phyloP scores from a whole-genome alignment of 1,139 yeast genomes.

The Protomyces gravidus region DNA sequence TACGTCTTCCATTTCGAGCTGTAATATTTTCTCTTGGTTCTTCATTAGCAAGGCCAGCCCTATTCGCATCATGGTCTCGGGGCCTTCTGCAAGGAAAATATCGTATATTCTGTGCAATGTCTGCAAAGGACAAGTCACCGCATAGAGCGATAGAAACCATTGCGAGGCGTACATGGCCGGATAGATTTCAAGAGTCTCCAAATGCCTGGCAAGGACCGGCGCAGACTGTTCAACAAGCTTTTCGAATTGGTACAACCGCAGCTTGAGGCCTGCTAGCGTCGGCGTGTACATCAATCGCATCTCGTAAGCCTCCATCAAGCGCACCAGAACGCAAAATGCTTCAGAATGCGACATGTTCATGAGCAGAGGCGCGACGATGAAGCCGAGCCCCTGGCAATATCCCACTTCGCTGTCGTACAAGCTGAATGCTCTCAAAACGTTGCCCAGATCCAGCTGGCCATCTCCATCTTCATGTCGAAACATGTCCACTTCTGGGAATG shows the following conservation, averaged over 20 bases:
- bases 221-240: slow-evolving; percentile 46
- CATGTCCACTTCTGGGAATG: slow-evolving; percentile 57
- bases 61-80: slow-evolving; percentile 57
- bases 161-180: slow-evolving; percentile 46
- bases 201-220: slow-evolving; percentile 48
- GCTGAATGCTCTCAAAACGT: slow-evolving; percentile 61
- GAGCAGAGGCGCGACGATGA: slow-evolving; percentile 60
- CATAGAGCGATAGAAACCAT: slow-evolving; percentile 65
- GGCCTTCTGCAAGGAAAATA: slow-evolving; percentile 57
- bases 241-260: slow-evolving; percentile 55
- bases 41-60: slow-evolving; percentile 54
- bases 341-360: slow-evolving; percentile 50
- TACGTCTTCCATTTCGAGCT: slow-evolving; percentile 55
- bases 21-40: slow-evolving; percentile 52
- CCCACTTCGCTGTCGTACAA: slow-evolving; percentile 67
- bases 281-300: slow-evolving; percentile 57
- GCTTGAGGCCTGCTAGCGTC: slow-evolving; percentile 55
- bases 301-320: slow-evolving; percentile 61
- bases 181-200: slow-evolving; percentile 41
- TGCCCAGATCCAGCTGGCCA: slow-evolving; percentile 50
- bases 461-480: slow-evolving; percentile 49
- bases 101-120: slow-evolving; percentile 55
- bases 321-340: slow-evolving; percentile 55
- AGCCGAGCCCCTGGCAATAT: slow-evolving; percentile 63
- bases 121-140: slow-evolving; percentile 56